Evolutionary conservation across 352 stramenopile genomes (phyloP).

Genomic region (Phytopythium chamaehyphon): DNA sequence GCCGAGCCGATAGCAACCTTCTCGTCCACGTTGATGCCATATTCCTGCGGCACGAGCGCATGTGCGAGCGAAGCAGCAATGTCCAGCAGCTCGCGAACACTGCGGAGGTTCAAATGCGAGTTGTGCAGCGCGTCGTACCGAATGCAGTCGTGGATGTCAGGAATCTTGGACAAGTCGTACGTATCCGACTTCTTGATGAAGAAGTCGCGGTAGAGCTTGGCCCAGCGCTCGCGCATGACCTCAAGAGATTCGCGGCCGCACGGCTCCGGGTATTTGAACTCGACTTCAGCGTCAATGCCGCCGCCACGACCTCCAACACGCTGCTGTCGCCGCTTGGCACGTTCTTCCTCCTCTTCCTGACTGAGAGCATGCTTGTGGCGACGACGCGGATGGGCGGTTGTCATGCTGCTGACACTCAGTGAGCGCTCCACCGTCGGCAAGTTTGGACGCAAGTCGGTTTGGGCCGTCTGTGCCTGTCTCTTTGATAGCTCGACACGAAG

Average conservation of each 20-base stretch:
- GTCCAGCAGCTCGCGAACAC: conserved; percentile 92
- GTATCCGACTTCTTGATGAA: conserved; percentile 91
- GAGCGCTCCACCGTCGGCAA: conserved; percentile 50
- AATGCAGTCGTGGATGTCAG: conserved; percentile 98
- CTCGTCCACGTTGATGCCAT: conserved; percentile 85
- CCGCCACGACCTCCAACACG: conserved; percentile 25
- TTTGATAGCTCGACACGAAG: conserved; percentile 44
- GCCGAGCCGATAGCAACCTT: conserved; percentile 85
- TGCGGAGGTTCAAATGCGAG: conserved; percentile 90
- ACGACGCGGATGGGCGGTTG: conserved; percentile 21
- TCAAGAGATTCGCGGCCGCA: conserved; percentile 82
- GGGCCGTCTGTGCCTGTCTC: conserved; percentile 42
- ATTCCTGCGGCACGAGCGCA: conserved; percentile 83
- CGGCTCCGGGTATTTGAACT: conserved; percentile 72
- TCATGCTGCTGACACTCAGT: conserved; percentile 60
- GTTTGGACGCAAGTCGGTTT: conserved; percentile 12
- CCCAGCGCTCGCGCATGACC: conserved; percentile 89
- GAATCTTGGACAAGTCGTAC: conserved; percentile 96
- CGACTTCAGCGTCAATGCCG: conserved; percentile 28
- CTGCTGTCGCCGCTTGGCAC: conserved; percentile 14
- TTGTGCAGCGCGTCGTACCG: conserved; percentile 99
- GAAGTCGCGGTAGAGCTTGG: conserved; percentile 95
- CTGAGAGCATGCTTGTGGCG: conserved; percentile 60
- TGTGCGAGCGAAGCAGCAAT: conserved; percentile 92
- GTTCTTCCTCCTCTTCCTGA: conserved; percentile 25